phyloP scores from a whole-genome alignment of 2,329 filamentous ascomycete genomes.

The Sclerotinia borealis region DNA sequence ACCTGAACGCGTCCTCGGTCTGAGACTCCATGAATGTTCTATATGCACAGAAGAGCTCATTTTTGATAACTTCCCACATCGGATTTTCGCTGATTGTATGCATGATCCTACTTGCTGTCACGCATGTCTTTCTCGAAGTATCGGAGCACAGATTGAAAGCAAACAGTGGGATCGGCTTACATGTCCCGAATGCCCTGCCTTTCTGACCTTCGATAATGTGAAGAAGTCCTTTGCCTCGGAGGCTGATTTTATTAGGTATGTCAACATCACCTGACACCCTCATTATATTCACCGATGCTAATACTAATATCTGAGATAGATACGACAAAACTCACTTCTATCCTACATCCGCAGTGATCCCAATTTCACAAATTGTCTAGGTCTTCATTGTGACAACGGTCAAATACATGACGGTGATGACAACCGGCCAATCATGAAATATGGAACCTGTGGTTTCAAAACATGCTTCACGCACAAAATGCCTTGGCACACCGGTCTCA shows the following conservation, averaged over 20 bases:
- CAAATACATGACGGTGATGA: conserved; percentile 43
- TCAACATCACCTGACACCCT: not conserved
- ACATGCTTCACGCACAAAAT: conserved; percentile 40
- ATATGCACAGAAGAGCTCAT: not conserved
- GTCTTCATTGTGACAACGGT: conserved; percentile 43
- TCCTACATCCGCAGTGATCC: conserved; percentile 22
- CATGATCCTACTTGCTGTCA: conserved; percentile 16
- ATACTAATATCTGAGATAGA: not conserved
- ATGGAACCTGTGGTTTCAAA: conserved; percentile 36
- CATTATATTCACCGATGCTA: not conserved
- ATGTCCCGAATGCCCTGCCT: conserved; percentile 46
- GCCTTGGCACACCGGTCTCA: conserved; percentile 38
- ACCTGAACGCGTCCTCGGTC: not conserved
- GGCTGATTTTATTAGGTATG: not conserved
- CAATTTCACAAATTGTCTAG: conserved; percentile 49
- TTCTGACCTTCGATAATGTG: conserved; percentile 33
- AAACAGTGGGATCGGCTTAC: conserved; percentile 40
- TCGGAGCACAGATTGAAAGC: conserved; percentile 16
- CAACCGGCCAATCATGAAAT: conserved; percentile 38
- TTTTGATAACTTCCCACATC: not conserved
- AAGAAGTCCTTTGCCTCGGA: not conserved
- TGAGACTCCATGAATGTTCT: not conserved
- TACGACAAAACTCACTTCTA: not conserved
- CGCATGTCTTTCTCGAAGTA: conserved; percentile 10
- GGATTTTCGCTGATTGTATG: not conserved